phyloP scores from a whole-genome alignment of 2,329 filamentous ascomycete species.

The Torrubiellomyces zombiae region DNA sequence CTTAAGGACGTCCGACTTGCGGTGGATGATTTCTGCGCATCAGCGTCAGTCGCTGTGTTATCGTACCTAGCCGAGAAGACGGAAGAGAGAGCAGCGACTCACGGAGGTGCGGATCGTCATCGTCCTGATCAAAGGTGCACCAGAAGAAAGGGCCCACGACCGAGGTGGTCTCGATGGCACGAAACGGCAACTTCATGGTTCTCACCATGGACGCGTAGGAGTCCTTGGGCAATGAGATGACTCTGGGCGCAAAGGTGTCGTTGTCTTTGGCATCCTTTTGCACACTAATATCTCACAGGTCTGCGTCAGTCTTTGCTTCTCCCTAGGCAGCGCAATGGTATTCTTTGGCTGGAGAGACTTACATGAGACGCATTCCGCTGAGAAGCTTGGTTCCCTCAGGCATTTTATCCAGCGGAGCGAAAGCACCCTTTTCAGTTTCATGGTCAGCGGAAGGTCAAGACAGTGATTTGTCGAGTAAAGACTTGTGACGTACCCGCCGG shows the following conservation, averaged over 20 bases:
- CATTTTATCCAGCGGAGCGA: slow-evolving; percentile 26
- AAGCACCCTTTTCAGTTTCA: slow-evolving; percentile 28
- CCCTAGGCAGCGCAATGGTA: neutral
- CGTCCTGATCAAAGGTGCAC: slow-evolving; percentile 38
- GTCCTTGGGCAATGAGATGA: slow-evolving; percentile 33
- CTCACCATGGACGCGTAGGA: slow-evolving; percentile 40
- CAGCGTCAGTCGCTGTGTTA: no score
- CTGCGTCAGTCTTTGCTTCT: neutral
- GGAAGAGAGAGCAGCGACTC: slow-evolving; percentile 10
- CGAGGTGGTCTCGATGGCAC: slow-evolving; percentile 40
- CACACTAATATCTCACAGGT: slow-evolving; percentile 26
- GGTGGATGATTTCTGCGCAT: slow-evolving; percentile 38
- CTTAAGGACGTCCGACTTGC: slow-evolving; percentile 50
- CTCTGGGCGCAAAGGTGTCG: slow-evolving; percentile 39
- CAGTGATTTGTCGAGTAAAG: slow-evolving; percentile 19
- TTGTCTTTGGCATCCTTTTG: slow-evolving; percentile 38
- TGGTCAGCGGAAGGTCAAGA: slow-evolving; percentile 27
- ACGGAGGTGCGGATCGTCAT: slow-evolving; percentile 40
- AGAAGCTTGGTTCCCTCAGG: slow-evolving; percentile 26
- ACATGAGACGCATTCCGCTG: slow-evolving; percentile 39
- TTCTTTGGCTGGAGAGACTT: slow-evolving; percentile 11
- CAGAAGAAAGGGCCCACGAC: slow-evolving; percentile 49
- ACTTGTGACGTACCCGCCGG: slow-evolving; percentile 23
- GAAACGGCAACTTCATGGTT: slow-evolving; percentile 33
- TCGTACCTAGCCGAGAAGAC: neutral